Evolutionary conservation across 495 filamentous ascomycete genomes (phyloP).

Genomic region (Hypomontagnella submonticulosa): DNA sequence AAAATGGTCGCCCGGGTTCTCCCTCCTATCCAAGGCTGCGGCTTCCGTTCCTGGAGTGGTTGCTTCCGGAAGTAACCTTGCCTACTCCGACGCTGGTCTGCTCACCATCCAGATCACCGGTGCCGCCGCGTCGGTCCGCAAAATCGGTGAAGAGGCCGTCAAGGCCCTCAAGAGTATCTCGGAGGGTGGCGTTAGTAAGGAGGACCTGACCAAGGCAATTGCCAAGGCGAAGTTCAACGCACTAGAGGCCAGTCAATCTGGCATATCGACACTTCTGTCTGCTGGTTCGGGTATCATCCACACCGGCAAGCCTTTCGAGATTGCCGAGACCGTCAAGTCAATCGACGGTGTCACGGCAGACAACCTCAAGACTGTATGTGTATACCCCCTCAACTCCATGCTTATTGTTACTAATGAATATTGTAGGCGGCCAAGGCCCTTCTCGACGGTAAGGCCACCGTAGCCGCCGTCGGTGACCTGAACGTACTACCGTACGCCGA

Average conservation of each 20-base stretch:
- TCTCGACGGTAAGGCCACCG: conserved; percentile 86
- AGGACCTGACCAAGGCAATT: conserved; percentile 90
- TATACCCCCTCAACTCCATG: conserved; percentile 29
- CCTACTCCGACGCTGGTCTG: conserved; percentile 95
- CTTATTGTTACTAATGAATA: conserved; percentile 17
- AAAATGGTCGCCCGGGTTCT: conserved; percentile 97
- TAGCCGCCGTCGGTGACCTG: conserved; percentile 88
- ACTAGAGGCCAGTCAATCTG: conserved; percentile 83
- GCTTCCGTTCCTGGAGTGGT: conserved; percentile 71
- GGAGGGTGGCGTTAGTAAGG: conserved; percentile 76
- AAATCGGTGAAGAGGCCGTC: conserved; percentile 70
- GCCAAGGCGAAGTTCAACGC: conserved; percentile 94
- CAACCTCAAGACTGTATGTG: conserved; percentile 87
- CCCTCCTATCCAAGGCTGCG: conserved; percentile 81
- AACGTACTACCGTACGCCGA: conserved; percentile 89
- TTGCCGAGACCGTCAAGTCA: conserved; percentile 81
- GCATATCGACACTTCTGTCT: conserved; percentile 60
- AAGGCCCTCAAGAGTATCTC: conserved; percentile 83
- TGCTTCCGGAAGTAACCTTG: conserved; percentile 75
- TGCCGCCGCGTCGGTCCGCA: conserved; percentile 70
- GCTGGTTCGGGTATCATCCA: conserved; percentile 70
- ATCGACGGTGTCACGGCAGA: conserved; percentile 84
- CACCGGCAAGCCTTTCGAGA: conserved; percentile 84
- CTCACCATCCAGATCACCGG: conserved; percentile 83
- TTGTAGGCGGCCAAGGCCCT: conserved; percentile 82